These are phyloP conservation scores for Candida easanensis DNA, from an alignment of 805 yeast species.

Conservation along the genomic window DNA sequence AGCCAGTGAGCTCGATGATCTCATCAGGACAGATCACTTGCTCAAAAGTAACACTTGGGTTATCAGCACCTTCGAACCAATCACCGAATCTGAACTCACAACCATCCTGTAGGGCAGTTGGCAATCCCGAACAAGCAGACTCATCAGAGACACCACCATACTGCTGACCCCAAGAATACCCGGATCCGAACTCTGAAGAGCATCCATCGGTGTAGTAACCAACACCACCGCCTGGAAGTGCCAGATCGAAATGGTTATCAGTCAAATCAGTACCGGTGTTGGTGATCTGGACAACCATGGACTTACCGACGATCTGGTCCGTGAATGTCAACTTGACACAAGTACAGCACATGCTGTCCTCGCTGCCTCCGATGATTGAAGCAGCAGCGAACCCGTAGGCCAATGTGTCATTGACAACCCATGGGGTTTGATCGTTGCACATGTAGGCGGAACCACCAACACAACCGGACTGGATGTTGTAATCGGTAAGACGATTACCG, in stretches of 20 bases:
- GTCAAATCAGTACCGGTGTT: slow-evolving; percentile 14
- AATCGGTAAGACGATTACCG: slow-evolving; percentile 12
- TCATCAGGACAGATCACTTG: slow-evolving; percentile 17
- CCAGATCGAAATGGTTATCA: slow-evolving; percentile 16
- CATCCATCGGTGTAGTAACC: slow-evolving; percentile 13
- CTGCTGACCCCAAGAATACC: slow-evolving; percentile 12
- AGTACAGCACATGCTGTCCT: slow-evolving; percentile 15
- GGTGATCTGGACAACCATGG: slow-evolving; percentile 14
- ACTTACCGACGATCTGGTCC: slow-evolving; percentile 12
- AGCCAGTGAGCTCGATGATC: slow-evolving; percentile 12
- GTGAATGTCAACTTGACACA: slow-evolving; percentile 16
- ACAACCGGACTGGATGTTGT: slow-evolving; percentile 13
- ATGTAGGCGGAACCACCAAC: slow-evolving; percentile 15
- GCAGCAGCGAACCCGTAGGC: slow-evolving; percentile 19
- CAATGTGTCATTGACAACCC: slow-evolving; percentile 11
- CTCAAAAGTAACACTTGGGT: slow-evolving; percentile 16
- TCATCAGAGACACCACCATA: slow-evolving; percentile 15
- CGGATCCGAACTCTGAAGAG: slow-evolving; percentile 13
- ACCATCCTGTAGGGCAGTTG: slow-evolving; percentile 9
- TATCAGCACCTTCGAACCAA: slow-evolving; percentile 16
- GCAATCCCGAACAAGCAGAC: slow-evolving; percentile 8
- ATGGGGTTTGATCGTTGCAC: slow-evolving; percentile 17
- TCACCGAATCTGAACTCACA: slow-evolving; percentile 17
- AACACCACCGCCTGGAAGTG: slow-evolving; percentile 17
- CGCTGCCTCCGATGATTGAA: slow-evolving; percentile 11